Evolutionary conservation across 305 asterid genomes (phyloP).

Genomic region (Euphrasia arctica): DNA sequence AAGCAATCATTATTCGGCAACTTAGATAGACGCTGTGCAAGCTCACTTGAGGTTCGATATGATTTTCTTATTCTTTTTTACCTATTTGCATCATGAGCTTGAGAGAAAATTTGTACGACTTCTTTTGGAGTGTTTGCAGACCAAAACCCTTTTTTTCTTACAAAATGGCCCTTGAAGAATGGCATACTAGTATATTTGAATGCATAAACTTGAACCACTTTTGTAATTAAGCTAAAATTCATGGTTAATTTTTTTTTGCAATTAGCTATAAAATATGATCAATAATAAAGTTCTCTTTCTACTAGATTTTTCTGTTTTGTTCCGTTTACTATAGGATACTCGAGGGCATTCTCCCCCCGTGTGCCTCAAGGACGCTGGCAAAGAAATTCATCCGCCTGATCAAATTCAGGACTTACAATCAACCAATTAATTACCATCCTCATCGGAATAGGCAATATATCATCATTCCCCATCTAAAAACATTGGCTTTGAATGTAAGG

Average conservation of each 20-base stretch:
- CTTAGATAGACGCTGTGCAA: slow-evolving; percentile 23
- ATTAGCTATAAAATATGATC: too few species aligned
- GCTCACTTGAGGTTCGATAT: slow-evolving; percentile 38
- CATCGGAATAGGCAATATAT: slow-evolving; percentile 17
- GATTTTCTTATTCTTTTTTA: too few species aligned
- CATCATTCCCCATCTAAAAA: slow-evolving; percentile 44
- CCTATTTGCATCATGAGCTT: not conserved
- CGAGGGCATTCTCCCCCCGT: slow-evolving; percentile 32
- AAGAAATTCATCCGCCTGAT: slow-evolving; percentile 16
- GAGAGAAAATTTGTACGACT: not conserved
- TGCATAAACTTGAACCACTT: too few species aligned
- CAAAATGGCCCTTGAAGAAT: too few species aligned
- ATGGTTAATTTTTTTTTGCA: not conserved
- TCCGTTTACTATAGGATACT: slow-evolving; percentile 32
- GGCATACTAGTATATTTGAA: too few species aligned
- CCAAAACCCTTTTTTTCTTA: too few species aligned
- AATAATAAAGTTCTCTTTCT: too few species aligned
- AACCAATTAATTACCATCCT: not conserved
- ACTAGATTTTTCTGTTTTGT: not conserved
- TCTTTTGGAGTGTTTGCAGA: not conserved
- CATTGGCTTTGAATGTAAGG: slow-evolving; percentile 40
- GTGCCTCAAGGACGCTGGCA: slow-evolving; percentile 25
- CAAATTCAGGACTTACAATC: slow-evolving; percentile 17
- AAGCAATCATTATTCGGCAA: slow-evolving; percentile 24
- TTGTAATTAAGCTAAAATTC: too few species aligned